Evolutionary conservation across 345 rosid species (phyloP), one percentile per base, ranked within the genome.

Genomic region (Arabidopsis arenosa): DNA sequence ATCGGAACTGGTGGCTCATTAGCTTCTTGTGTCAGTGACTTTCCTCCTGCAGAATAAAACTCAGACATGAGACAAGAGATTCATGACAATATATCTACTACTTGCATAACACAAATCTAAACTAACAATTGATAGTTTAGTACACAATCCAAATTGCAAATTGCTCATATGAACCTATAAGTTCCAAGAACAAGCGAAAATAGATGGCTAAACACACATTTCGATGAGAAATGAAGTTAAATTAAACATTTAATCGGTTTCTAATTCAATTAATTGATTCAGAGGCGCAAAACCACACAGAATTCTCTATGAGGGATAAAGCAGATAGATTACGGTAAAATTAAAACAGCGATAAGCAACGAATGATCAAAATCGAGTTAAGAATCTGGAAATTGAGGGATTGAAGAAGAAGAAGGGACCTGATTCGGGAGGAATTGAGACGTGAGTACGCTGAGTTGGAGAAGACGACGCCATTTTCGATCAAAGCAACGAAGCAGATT

Each of bases 391-490:
- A 35, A 55, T 7, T 11, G n/a, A 45, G 47, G 51, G 37, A 26
- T 35, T 26, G 64, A 44, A 66, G 55, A 51, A 36, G 48, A 51
- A 70, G 5, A 44, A 41, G 32, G 48, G 61, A 83, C 88, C 88
- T 17, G 84, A 70, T 40, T 79, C 81, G 4, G 85, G 78, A 63
- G 85, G 73, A 60, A 83, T 80, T 76, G 87, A 87, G 69, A 82
- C 81, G 80, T 72, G 81, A 30, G 84, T 73, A 57, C 63, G 83
- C 74, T 77, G 84, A 57, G 87, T 60, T 77, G 87, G 78, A 70
- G 88, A 78, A 74, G 86, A 81, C 65, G 90, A 84, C 11, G 83
- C 89, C 95, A 88, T 88, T 74, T 74, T 45, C 9, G 51, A 45
- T n/a, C 51, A 45, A n/a, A n/a, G 49, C 5, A 45, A 2, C 7